phyloP scores from a whole-genome alignment of 1,284 basidiomycete genomes.

The Sparassis latifolia region DNA sequence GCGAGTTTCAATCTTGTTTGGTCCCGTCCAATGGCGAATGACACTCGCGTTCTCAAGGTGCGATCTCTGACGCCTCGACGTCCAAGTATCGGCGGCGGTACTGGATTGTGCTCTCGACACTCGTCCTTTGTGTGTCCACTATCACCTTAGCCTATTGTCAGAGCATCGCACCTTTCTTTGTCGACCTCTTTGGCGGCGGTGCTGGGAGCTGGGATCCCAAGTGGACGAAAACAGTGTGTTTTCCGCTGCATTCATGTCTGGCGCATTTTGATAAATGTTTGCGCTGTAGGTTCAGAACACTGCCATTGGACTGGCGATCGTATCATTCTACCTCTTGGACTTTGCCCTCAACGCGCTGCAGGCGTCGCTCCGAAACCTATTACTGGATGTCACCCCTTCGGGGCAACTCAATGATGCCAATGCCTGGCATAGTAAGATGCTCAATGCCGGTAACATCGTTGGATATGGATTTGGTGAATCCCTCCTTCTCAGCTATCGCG shows the following conservation, averaged over 20 bases:
- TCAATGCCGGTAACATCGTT: slow-evolving; percentile 90
- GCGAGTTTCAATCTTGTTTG: slow-evolving; percentile 31
- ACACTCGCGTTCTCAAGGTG: slow-evolving; percentile 42
- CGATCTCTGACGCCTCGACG: slow-evolving; percentile 87
- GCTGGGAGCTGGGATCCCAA: slow-evolving; percentile 88
- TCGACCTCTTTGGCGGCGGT: slow-evolving; percentile 73
- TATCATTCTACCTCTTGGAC: slow-evolving; percentile 90
- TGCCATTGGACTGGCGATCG: slow-evolving; percentile 82
- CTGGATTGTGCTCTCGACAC: slow-evolving; percentile 83
- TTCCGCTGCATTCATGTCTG: background rate
- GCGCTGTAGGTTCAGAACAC: slow-evolving; percentile 52
- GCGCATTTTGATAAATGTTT: background rate
- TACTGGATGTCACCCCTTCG: slow-evolving; percentile 84
- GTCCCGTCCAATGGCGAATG: background rate
- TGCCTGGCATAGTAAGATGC: slow-evolving; percentile 98
- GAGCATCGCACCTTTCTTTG: slow-evolving; percentile 66
- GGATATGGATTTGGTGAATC: slow-evolving; percentile 81
- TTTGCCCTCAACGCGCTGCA: slow-evolving; percentile 94
- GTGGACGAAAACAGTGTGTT: slow-evolving; percentile 43
- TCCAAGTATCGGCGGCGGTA: slow-evolving; percentile 86
- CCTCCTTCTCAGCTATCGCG: background rate
- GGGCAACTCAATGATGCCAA: slow-evolving; percentile 88
- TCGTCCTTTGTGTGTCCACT: slow-evolving; percentile 65
- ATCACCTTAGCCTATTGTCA: slow-evolving; percentile 83
- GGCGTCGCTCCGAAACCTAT: slow-evolving; percentile 86